phyloP scores from a whole-genome alignment of 2,329 filamentous ascomycete species.

The Arthrobotrys sinensis region DNA sequence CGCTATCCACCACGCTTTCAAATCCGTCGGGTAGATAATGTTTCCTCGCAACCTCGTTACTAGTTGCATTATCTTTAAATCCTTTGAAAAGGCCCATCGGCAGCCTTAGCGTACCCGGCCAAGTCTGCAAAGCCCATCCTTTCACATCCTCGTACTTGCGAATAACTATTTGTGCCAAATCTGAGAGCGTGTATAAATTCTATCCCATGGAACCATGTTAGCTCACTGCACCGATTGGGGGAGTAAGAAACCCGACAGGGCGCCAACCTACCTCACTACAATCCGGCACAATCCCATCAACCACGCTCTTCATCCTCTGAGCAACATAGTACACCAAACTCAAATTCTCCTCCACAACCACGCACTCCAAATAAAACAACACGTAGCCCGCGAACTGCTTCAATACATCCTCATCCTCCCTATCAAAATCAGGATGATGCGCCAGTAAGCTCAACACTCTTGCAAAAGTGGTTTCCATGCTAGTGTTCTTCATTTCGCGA shows the following conservation, averaged over 20 bases:
- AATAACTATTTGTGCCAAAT: constrained; percentile 86
- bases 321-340: constrained; percentile 91
- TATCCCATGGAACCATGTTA: constrained; percentile 66
- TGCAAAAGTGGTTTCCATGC: constrained; percentile 85
- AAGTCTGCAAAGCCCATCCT: constrained; percentile 88
- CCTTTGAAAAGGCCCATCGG: constrained; percentile 83
- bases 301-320: constrained; percentile 90
- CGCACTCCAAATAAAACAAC: constrained; percentile 85
- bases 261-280: constrained; percentile 70
- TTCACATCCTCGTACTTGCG: constrained; percentile 88
- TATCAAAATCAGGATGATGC: constrained; percentile 90
- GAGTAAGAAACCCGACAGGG: constrained; percentile 3
- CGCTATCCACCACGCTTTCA: constrained; percentile 81
- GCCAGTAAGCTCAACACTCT: constrained; percentile 89
- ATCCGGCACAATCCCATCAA: constrained; percentile 80
- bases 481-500: constrained; percentile 72
- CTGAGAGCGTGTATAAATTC: constrained; percentile 86
- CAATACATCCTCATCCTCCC: constrained; percentile 77
- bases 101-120: constrained; percentile 83
- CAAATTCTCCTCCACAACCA: constrained; percentile 89
- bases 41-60: constrained; percentile 88
- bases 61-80: constrained; percentile 81
- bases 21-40: constrained; percentile 84
- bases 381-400: constrained; percentile 85
- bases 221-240: constrained; percentile 18